phyloP scores from a whole-genome alignment of 768 basidiomycete species.

The Coprinellus micaceus region DNA sequence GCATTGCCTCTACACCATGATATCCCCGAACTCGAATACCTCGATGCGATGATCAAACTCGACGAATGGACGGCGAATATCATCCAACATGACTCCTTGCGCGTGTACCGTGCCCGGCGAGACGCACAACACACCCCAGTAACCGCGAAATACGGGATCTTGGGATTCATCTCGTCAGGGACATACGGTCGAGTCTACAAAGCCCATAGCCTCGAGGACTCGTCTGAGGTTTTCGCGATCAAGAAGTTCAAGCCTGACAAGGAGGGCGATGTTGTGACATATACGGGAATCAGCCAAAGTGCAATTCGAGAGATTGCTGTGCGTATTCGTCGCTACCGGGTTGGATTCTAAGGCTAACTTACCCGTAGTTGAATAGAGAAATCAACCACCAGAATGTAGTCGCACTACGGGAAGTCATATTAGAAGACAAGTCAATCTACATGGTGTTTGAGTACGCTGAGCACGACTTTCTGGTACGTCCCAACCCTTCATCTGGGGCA shows the following conservation, averaged over 20 bases:
- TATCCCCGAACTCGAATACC: background rate
- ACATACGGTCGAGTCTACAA: slow-evolving; percentile 99
- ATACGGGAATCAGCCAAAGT: slow-evolving; percentile 97
- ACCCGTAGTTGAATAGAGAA: slow-evolving; percentile 76
- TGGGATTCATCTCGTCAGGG: slow-evolving; percentile 97
- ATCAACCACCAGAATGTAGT: slow-evolving; percentile 90
- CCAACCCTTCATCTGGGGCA: background rate
- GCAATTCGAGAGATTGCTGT: slow-evolving; percentile 96
- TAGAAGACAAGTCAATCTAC: slow-evolving; percentile 98
- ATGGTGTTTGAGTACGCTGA: slow-evolving; percentile 99
- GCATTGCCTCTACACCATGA: no score
- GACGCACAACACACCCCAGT: slow-evolving; percentile 68
- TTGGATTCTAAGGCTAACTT: slow-evolving; percentile 7
- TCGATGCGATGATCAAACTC: slow-evolving; percentile 9
- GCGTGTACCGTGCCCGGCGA: slow-evolving; percentile 73
- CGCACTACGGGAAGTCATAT: slow-evolving; percentile 87
- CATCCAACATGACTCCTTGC: slow-evolving; percentile 79
- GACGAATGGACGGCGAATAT: slow-evolving; percentile 36
- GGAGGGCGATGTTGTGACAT: slow-evolving; percentile 92
- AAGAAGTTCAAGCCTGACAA: slow-evolving; percentile 99
- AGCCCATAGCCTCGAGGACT: slow-evolving; percentile 72
- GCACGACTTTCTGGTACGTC: slow-evolving; percentile 89
- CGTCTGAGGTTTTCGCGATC: slow-evolving; percentile 81
- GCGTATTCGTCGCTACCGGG: slow-evolving; percentile 26
- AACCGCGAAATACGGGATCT: slow-evolving; percentile 80